Evolutionary conservation across 2,329 filamentous ascomycete genomes (phyloP), one percentile per base, ranked within the genome.

Genomic region (Ascochyta fabae): DNA sequence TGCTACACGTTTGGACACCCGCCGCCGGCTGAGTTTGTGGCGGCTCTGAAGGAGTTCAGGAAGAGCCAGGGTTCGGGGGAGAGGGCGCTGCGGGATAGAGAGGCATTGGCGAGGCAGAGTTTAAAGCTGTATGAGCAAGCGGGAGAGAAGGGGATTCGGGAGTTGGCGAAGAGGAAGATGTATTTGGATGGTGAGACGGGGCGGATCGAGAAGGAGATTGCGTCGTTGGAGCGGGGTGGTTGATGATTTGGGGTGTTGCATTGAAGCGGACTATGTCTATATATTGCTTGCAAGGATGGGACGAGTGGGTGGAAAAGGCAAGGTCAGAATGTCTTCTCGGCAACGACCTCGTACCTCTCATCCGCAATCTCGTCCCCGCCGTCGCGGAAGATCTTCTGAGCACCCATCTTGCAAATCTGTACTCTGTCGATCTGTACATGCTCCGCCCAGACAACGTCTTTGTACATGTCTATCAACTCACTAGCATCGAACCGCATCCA

Each of bases 331-430:
- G 46, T 33, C 61, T 64, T 70, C 47, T 70, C 65, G 23, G 71
- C 79, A 50, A 86, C 77, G 56, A 81, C 78, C 23, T 73, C 77
- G 66, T 87, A 87, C 64, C 78, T 74, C 70, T 85, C 80, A 16
- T 78, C 79, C 33, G 84, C 64, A 1, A 81, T 72, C 13, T 77
- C 29, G 13, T 31, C 83, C 2, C 82, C 79, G 19, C 71, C 69
- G 0, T 77, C 77, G 33, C 82, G 53, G 4, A 40, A 78, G 26
- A 85, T 78, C 65, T 84, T 86, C 80, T 87, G 89, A 9, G 92
- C 92, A 0, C 93, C 92, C 93, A 97, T 96, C 70, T 86, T 87
- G 71, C 92, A 97, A 34, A 97, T 87, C 44, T 88, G 87, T 36
- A 97, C 77, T 55, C 80, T 84, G 53, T 91, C 86, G n/a, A 96